A percentile compares a stretch with the other conserved stretches of the same genome.
Evolutionary conservation across 129 eudicot species (phyloP).

Genomic region (Flaveria linearis): DNA sequence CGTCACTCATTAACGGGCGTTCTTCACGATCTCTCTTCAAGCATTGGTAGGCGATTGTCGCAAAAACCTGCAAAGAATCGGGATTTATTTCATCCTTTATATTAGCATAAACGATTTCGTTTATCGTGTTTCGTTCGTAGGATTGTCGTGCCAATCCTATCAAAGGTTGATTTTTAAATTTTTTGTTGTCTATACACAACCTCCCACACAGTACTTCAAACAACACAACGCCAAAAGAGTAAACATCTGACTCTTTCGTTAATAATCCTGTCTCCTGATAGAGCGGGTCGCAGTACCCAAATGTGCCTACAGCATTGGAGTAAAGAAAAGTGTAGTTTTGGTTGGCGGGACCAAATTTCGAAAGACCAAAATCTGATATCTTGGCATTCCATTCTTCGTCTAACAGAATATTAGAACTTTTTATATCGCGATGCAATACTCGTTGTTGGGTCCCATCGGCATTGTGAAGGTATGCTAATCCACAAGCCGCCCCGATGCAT

Average conservation of each 20-base stretch:
- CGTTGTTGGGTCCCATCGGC: background rate
- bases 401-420: background rate
- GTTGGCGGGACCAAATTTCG: background rate
- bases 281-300: background rate
- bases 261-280: background rate
- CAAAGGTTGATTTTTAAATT: background rate
- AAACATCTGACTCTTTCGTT: constrained; percentile 13
- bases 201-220: constrained; percentile 12
- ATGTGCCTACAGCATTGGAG: background rate
- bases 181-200: background rate
- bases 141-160: background rate
- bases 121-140: background rate
- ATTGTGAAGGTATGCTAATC: background rate
- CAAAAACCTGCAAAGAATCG: background rate
- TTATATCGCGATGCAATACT: constrained; percentile 17
- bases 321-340: background rate
- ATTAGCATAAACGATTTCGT: background rate
- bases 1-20: constrained; percentile 9
- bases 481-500: background rate
- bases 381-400: constrained; percentile 6
- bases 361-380: constrained; percentile 7
- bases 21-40: background rate
- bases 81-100: background rate
- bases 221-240: constrained; percentile 7
- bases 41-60: background rate